A percentile compares a stretch with the other conserved stretches of the same genome.
Evolutionary conservation across 345 rosid species (phyloP).

Genomic region (Eucalyptus coolabah): DNA sequence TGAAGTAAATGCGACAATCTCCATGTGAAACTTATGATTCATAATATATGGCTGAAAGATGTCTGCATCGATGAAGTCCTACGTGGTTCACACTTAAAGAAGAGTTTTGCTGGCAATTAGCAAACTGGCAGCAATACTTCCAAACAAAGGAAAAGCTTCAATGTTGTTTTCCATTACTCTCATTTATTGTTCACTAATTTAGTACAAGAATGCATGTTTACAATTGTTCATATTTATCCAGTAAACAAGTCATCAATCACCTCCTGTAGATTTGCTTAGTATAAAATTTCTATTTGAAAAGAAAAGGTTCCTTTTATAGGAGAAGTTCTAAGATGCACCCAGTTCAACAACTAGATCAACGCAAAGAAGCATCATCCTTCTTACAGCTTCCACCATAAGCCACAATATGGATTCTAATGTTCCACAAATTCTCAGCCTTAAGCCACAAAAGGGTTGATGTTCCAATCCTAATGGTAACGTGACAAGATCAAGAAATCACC

Average conservation of each 20-base stretch:
- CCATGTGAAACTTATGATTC: neutral
- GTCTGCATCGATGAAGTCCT: neutral
- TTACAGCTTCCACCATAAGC: neutral
- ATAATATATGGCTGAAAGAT: neutral
- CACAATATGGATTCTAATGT: neutral
- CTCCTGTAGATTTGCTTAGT: neutral
- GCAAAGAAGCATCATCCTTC: neutral
- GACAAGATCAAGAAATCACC: too few species aligned
- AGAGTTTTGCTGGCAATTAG: neutral
- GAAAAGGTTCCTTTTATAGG: neutral
- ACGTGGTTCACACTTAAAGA: neutral
- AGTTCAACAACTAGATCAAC: neutral
- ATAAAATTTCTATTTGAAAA: neutral
- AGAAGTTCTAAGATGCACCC: neutral
- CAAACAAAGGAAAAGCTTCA: neutral
- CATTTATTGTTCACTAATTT: neutral
- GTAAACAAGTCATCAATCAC: neutral
- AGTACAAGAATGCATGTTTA: neutral
- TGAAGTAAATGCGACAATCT: neutral
- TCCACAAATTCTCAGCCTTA: too few species aligned
- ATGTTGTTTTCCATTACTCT: neutral
- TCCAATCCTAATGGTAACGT: too few species aligned
- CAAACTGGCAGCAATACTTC: neutral
- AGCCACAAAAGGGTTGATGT: too few species aligned
- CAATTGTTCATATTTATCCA: neutral